Base-by-base conservation (phyloP, 306 rosid species). In the Gastrolobium villosum region DNA sequence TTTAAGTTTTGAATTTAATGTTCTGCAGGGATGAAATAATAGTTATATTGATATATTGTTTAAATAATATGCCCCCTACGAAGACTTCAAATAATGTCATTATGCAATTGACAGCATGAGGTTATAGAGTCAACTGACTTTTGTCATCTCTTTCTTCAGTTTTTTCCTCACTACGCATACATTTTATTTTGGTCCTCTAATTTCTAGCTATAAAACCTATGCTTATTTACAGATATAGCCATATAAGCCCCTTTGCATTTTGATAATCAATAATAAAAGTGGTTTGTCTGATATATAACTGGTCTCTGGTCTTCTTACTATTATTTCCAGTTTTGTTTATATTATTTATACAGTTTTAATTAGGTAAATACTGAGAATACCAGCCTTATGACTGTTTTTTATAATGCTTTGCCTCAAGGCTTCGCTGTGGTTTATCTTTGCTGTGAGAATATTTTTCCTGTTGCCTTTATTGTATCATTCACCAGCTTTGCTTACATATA, bases 21-120 rank as follows among this genome's bases (percentile, higher is more conserved):
- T 80, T 79, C 48, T 56, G 10, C 49, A 30, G 20, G 40, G 14
- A 69, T 80, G 54, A 65, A 70, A 28, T 49, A 65, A 52, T 11
- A 48, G 28, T 14, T 52, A 36, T 61, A 39, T 55, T 70, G n/a
- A 34, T 10, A 31, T 72, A 65, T 28, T 60, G 10, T 34, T 44
- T 65, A 45, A 72, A 30, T 57, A 48, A 79, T 39, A 64, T 84
- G 30, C 49, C 36, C 41, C 45, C 3, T 36, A 35, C 8, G 53
- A 46, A 15, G 35, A 41, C 66, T 67, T 31, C 76, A 64, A 61
- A 14, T 31, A 13, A 35, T 44, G 63, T 43, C 43, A 34, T 65
- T 63, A 20, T 77, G 70, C 49, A 50, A 4, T 6, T 74, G 62
- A 53, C 4, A 57, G 66, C 30, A 56, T 55, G 66, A 77, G 31